Conservation (phyloP, 495 filamentous ascomycete species). For the Staphylotrichum longicolle region DNA sequence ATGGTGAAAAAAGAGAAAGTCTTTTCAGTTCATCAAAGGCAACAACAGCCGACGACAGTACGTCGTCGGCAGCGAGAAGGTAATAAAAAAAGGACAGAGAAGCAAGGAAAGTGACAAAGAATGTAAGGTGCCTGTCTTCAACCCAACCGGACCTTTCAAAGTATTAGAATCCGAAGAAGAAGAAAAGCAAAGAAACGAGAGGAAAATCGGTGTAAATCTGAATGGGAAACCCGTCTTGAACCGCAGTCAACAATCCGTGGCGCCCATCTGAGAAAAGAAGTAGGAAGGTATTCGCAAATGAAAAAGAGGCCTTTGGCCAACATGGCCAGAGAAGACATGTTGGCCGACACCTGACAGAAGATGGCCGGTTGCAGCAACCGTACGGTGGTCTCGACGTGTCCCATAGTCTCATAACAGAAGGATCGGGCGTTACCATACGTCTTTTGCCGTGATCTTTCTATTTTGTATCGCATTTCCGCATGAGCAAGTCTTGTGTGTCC, state of each 20-base stretch:
- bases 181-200: conserved; percentile 35
- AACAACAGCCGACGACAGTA: background rate
- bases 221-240: conserved; percentile 15
- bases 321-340: too few relatives aligned
- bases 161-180: conserved; percentile 19
- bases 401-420: conserved; percentile 31
- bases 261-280: background rate
- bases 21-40: conserved; percentile 11
- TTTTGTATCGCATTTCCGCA: conserved; percentile 24
- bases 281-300: background rate
- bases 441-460: conserved; percentile 25
- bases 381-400: conserved; percentile 30
- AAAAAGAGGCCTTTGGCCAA: background rate
- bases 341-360: conserved; percentile 5
- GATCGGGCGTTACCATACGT: conserved; percentile 23
- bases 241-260: background rate
- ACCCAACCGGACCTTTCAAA: conserved; percentile 10
- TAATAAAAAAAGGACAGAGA: conserved; percentile 20
- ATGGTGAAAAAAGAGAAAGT: conserved; percentile 8
- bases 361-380: conserved; percentile 13
- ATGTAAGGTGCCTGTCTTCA: conserved; percentile 3
- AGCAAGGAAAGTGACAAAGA: conserved; percentile 7
- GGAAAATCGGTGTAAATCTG: conserved; percentile 12
- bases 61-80: background rate
- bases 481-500: conserved; percentile 22